Conservation (phyloP, 768 basidiomycete species). For the Pisolithus microcarpus region DNA sequence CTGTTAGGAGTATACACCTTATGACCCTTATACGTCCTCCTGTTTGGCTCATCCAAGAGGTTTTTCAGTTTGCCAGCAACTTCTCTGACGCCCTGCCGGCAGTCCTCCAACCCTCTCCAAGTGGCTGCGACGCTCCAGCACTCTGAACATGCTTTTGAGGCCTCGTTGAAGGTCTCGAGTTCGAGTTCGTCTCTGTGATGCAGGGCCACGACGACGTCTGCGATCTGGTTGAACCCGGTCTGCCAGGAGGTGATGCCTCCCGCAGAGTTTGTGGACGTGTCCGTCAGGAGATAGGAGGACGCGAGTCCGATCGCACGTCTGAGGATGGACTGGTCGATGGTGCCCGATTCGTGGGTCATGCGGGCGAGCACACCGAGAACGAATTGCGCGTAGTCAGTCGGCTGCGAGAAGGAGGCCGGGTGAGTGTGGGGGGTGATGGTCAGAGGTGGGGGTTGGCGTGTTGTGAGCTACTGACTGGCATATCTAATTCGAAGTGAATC, state of each 20-base stretch:
- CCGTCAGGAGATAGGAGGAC: slow-evolving; percentile 74
- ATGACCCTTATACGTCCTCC: slow-evolving; percentile 26
- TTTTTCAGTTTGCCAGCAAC: slow-evolving; percentile 56
- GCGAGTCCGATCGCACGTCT: slow-evolving; percentile 62
- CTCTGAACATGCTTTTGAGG: slow-evolving; percentile 58
- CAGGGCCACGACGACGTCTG: slow-evolving; percentile 68
- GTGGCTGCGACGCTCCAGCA: slow-evolving; percentile 70
- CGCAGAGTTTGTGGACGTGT: slow-evolving; percentile 55
- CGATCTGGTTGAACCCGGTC: slow-evolving; percentile 57
- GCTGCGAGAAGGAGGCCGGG: slow-evolving; percentile 12
- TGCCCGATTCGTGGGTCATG: slow-evolving; percentile 38
- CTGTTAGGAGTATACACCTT: slow-evolving; percentile 27
- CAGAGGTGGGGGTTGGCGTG: neutral
- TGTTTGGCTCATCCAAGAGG: slow-evolving; percentile 30
- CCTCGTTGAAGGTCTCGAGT: slow-evolving; percentile 67
- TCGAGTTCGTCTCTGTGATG: slow-evolving; percentile 63
- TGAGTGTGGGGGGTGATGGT: neutral
- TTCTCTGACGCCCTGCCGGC: slow-evolving; percentile 52
- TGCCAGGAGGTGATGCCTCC: slow-evolving; percentile 57
- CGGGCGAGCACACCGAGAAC: slow-evolving; percentile 49
- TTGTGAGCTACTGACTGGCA: slow-evolving; percentile 21
- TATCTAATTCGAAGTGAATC: slow-evolving; percentile 20
- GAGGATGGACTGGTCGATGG: slow-evolving; percentile 55
- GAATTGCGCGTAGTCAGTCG: slow-evolving; percentile 57
- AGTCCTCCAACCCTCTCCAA: slow-evolving; percentile 62